These are phyloP conservation scores for Exophiala sideris DNA, from an alignment of 2,329 filamentous ascomycete genomes.

Conservation along the genomic window DNA sequence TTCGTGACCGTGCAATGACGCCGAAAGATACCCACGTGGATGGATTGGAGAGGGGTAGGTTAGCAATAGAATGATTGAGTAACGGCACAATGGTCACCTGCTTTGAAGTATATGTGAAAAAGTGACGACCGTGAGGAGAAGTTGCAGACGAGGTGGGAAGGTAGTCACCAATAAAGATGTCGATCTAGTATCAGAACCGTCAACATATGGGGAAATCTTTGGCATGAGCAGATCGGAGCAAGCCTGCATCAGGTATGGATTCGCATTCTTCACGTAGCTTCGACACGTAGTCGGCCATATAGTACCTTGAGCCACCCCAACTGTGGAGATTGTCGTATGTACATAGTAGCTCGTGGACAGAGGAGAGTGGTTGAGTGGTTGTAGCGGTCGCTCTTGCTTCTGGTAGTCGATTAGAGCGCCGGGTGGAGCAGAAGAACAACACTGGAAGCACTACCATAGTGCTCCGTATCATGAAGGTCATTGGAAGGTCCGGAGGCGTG, in stretches of 20 bases:
- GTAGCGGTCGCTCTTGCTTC: too few species aligned
- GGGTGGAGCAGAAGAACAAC: neutral
- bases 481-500: neutral
- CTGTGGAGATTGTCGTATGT: too few species aligned
- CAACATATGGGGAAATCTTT: too few species aligned
- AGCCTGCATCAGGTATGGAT: too few species aligned
- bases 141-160: neutral
- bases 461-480: neutral
- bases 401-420: neutral
- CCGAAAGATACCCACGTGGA: neutral
- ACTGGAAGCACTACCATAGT: neutral
- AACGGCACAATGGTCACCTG: slow-evolving; percentile 1
- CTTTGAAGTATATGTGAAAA: neutral
- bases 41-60: neutral
- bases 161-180: neutral
- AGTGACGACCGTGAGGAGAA: neutral
- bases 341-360: too few species aligned
- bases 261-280: too few species aligned
- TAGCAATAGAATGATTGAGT: neutral
- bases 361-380: too few species aligned
- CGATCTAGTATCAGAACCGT: neutral
- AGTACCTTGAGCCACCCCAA: too few species aligned
- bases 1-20: neutral
- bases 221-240: too few species aligned
- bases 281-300: too few species aligned